Evolutionary conservation across 306 rosid genomes (phyloP).

Genomic region (Quercus engelmannii): DNA sequence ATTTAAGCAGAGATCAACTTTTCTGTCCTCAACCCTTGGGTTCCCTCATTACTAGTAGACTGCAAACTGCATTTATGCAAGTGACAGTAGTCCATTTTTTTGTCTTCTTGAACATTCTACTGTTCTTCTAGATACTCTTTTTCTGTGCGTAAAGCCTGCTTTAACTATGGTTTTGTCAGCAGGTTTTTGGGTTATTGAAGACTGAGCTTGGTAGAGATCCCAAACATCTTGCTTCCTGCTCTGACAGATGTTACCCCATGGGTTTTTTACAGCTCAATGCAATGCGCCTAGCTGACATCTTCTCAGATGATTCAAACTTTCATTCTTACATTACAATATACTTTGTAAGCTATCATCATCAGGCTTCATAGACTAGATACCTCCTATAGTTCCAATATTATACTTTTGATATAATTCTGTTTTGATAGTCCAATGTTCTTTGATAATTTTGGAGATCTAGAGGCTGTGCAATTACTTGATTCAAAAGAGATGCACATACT

Average conservation of each 20-base stretch:
- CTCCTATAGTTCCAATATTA: background rate
- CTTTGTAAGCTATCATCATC: conserved; percentile 54
- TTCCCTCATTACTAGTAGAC: background rate
- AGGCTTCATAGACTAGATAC: background rate
- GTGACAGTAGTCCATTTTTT: background rate
- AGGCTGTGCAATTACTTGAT: background rate
- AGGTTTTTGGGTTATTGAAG: conserved; percentile 83
- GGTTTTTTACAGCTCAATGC: conserved; percentile 96
- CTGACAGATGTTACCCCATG: conserved; percentile 54
- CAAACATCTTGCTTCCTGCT: conserved; percentile 23
- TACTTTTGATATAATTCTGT: background rate
- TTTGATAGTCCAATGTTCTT: background rate
- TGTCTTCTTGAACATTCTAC: background rate
- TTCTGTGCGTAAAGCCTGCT: background rate
- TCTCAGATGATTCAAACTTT: conserved; percentile 95
- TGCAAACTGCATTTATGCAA: conserved; percentile 13
- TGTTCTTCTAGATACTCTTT: background rate
- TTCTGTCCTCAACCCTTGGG: background rate
- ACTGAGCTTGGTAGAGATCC: conserved; percentile 61
- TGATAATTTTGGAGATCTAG: background rate
- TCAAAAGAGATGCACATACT: background rate
- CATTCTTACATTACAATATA: conserved; percentile 66
- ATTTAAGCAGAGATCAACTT: background rate
- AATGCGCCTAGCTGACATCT: conserved; percentile 86
- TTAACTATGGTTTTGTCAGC: conserved; percentile 18